Evolutionary conservation across 2,329 filamentous ascomycete genomes (phyloP).

Genomic region (Sporothrix sp.): DNA sequence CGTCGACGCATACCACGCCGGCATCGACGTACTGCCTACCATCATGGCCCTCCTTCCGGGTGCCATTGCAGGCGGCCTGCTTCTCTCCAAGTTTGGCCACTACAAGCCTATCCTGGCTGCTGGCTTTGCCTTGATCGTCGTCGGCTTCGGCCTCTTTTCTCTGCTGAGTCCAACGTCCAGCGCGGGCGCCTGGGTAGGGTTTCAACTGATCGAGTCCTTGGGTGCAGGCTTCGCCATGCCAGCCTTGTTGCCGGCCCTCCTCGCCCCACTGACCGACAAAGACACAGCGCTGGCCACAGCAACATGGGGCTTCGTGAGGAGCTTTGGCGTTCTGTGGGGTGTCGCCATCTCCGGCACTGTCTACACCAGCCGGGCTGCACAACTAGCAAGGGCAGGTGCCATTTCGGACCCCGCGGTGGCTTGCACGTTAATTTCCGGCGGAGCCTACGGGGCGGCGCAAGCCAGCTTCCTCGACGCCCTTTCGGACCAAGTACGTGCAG

Average conservation of each 20-base stretch:
- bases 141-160: background rate
- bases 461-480: background rate
- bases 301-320: background rate
- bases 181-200: background rate
- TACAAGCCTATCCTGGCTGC: background rate
- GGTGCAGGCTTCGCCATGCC: background rate
- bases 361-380: background rate
- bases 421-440: background rate
- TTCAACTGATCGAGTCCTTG: background rate
- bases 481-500: background rate
- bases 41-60: slow-evolving; percentile 11
- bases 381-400: background rate
- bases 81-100: background rate
- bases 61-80: background rate
- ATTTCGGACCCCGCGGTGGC: background rate
- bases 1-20: slow-evolving; percentile 24
- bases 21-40: slow-evolving; percentile 23
- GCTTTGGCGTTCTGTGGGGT: background rate
- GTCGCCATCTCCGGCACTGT: background rate
- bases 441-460: background rate
- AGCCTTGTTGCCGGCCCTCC: background rate
- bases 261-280: background rate
- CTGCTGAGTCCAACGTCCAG: background rate
- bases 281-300: background rate
- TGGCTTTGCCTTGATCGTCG: background rate